A percentile compares a stretch with the other conserved stretches of the same genome.
Evolutionary conservation across 83 land plant genomes (phyloP).

Genomic region (Picea abies): DNA sequence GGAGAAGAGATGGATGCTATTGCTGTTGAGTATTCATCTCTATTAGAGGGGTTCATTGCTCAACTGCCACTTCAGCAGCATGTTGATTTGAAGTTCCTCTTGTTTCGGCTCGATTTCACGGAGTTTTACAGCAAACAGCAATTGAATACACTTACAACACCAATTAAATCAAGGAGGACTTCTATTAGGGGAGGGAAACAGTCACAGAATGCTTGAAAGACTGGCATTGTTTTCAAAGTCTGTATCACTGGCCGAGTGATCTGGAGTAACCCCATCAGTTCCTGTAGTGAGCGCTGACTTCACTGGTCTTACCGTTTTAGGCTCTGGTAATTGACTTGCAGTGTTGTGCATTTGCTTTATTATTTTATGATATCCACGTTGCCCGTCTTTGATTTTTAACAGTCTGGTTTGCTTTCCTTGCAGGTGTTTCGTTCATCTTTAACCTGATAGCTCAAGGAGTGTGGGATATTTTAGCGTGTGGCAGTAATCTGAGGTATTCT

Average conservation of each 20-base stretch:
- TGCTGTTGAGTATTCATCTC: conserved; percentile 79
- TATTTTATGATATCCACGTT: neutral
- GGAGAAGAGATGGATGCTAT: conserved; percentile 84
- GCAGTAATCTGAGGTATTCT: conserved; percentile 14
- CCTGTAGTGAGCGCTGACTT: neutral
- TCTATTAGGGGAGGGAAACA: neutral
- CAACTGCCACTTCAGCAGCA: conserved; percentile 94
- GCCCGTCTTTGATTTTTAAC: neutral
- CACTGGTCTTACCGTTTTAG: neutral
- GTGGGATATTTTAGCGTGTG: conserved; percentile 12
- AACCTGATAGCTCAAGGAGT: neutral
- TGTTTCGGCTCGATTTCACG: conserved; percentile 95
- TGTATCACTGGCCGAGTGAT: conserved; percentile 4
- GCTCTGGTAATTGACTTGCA: conserved; percentile 5
- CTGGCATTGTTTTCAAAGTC: neutral
- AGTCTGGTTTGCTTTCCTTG: neutral
- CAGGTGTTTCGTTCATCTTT: conserved; percentile 2
- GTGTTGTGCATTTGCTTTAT: neutral
- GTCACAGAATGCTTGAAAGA: conserved; percentile 15
- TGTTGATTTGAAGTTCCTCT: conserved; percentile 95
- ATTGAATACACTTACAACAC: conserved; percentile 20
- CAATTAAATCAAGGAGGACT: conserved; percentile 8
- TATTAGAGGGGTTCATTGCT: conserved; percentile 85
- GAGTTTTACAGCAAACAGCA: conserved; percentile 84
- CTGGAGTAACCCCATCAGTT: conserved; percentile 6